Percentiles rank a stretch among this genome's conserved stretches.
phyloP scores from a whole-genome alignment of 305 asterid genomes.

The Petunia hybrid region DNA sequence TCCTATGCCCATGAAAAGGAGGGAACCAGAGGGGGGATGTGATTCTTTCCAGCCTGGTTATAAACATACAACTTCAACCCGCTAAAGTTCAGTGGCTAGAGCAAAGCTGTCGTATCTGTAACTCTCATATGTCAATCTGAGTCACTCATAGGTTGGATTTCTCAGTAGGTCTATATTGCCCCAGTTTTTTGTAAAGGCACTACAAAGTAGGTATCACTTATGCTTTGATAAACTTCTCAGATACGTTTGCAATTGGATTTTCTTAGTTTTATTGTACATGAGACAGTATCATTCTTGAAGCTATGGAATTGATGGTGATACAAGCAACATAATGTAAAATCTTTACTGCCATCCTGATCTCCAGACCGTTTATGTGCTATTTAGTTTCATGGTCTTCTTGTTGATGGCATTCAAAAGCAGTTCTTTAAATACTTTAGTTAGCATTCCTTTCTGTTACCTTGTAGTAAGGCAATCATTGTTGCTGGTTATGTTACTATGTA shows the following conservation, averaged over 20 bases:
- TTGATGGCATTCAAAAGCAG: neutral
- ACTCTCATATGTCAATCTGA: too few species aligned
- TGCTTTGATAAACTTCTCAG: neutral
- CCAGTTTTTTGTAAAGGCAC: neutral
- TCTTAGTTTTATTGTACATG: neutral
- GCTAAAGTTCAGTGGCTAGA: neutral
- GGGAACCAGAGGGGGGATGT: slow-evolving; percentile 63
- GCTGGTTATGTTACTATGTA: too few species aligned
- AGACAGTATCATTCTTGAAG: neutral
- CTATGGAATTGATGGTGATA: neutral
- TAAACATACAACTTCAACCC: slow-evolving; percentile 47
- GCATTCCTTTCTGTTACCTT: too few species aligned
- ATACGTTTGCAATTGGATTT: neutral
- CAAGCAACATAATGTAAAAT: neutral
- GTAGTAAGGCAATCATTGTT: too few species aligned
- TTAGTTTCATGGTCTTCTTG: neutral
- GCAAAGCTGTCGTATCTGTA: neutral
- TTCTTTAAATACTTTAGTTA: too few species aligned
- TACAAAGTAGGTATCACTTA: neutral
- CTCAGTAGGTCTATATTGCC: neutral
- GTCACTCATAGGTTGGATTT: neutral
- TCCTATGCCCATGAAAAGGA: slow-evolving; percentile 51
- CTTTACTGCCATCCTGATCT: neutral
- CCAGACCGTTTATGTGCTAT: neutral
- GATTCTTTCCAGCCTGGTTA: slow-evolving; percentile 50